These are phyloP conservation scores for Papiliotrema fonsecae DNA, from an alignment of 1,284 basidiomycete species.

Conservation along the genomic window DNA sequence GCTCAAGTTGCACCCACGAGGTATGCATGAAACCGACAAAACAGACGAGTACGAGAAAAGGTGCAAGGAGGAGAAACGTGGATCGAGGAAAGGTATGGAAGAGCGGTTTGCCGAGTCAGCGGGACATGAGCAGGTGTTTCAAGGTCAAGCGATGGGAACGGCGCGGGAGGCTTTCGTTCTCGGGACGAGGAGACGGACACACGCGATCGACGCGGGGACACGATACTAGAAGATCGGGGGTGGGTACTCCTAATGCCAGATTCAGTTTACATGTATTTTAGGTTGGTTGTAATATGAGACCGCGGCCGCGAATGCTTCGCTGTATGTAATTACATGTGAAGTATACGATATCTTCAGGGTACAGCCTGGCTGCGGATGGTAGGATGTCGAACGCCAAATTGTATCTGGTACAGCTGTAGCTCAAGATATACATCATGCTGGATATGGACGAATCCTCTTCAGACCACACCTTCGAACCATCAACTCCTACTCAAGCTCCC, in stretches of 20 bases:
- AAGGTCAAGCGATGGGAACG: background rate
- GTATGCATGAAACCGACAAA: too few species aligned
- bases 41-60: background rate
- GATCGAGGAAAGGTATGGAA: background rate
- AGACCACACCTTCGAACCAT: too few species aligned
- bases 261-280: too few species aligned
- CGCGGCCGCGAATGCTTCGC: too few species aligned
- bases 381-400: too few species aligned
- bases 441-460: too few species aligned
- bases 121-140: background rate
- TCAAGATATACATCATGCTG: background rate
- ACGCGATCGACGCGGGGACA: background rate
- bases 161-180: slow-evolving; percentile 21
- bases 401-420: background rate
- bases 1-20: background rate
- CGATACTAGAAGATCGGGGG: background rate
- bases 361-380: too few species aligned
- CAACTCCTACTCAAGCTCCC: too few species aligned
- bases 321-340: too few species aligned
- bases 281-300: too few species aligned
- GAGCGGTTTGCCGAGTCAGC: background rate
- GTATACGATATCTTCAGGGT: too few species aligned
- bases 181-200: slow-evolving; percentile 16
- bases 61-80: background rate
- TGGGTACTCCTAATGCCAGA: too few species aligned